These are phyloP conservation scores for Dictyophora rubrovolvata DNA, from an alignment of 768 basidiomycete species.

Conservation along the genomic window DNA sequence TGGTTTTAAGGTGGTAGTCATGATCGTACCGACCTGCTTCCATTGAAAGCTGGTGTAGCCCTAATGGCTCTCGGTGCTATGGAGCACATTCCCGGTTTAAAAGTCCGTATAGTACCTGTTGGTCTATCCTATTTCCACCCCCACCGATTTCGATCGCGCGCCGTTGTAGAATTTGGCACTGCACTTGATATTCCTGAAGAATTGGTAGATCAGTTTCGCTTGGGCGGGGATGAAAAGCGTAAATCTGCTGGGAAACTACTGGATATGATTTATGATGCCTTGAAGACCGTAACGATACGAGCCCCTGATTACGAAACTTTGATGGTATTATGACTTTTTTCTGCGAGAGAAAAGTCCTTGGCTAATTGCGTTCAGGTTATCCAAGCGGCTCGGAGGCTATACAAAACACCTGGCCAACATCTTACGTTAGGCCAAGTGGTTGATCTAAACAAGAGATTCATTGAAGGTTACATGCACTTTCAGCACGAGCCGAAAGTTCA, in stretches of 20 bases:
- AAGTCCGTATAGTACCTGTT: conserved; percentile 79
- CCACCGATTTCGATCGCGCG: conserved; percentile 85
- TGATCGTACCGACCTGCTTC: conserved; percentile 91
- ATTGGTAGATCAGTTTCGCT: conserved; percentile 80
- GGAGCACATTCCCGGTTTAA: conserved; percentile 77
- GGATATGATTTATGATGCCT: conserved; percentile 81
- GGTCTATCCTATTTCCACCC: conserved; percentile 63
- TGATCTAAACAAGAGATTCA: conserved; percentile 83
- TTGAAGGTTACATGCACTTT: conserved; percentile 88
- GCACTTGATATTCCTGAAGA: conserved; percentile 89
- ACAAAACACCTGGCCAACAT: conserved; percentile 90
- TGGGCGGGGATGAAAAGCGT: conserved; percentile 79
- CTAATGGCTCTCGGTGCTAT: conserved; percentile 98
- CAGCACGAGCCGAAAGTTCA: conserved; percentile 86
- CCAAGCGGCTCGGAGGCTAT: conserved; percentile 87
- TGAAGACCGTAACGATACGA: conserved; percentile 93
- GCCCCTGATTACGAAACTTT: conserved; percentile 97
- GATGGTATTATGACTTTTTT: conserved; percentile 55
- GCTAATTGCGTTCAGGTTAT: conserved; percentile 55
- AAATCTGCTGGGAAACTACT: conserved; percentile 85
- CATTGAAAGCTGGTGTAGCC: conserved; percentile 94
- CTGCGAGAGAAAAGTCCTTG: neutral
- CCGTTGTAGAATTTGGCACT: conserved; percentile 92
- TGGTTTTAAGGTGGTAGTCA: conserved; percentile 78
- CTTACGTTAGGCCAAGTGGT: conserved; percentile 93